Evolutionary conservation across 495 filamentous ascomycete species (phyloP).

Genomic region (Penicillium antarcticum): DNA sequence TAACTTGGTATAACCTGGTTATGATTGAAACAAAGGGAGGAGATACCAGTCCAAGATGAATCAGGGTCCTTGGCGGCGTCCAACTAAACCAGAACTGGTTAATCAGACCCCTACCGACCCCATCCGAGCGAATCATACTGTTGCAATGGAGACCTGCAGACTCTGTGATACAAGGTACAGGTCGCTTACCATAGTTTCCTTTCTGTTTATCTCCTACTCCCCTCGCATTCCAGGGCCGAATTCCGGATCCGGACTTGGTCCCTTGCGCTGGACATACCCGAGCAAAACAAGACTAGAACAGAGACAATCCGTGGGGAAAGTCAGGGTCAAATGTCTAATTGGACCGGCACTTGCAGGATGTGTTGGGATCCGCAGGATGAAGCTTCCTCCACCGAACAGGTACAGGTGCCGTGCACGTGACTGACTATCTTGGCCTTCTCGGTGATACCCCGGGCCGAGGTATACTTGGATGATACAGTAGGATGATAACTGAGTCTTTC

Average conservation of each 20-base stretch:
- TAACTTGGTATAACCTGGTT: too few species aligned
- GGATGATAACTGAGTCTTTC: neutral
- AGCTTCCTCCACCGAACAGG: conserved; percentile 3
- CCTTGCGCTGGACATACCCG: conserved; percentile 21
- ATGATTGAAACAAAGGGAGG: neutral
- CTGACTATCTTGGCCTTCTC: neutral
- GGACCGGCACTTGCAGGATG: neutral
- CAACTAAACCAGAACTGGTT: neutral
- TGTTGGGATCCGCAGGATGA: neutral
- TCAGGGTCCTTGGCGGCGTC: conserved; percentile 8
- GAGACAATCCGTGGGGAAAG: neutral
- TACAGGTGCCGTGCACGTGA: conserved; percentile 5
- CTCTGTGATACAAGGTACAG: neutral
- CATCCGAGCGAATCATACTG: neutral
- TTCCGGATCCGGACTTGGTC: conserved; percentile 13
- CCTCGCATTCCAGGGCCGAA: conserved; percentile 19
- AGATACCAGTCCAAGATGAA: neutral
- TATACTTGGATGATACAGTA: neutral
- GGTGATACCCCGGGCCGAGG: conserved; percentile 4
- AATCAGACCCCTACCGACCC: neutral
- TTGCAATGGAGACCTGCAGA: neutral
- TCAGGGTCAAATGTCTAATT: neutral
- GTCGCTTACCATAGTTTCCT: neutral
- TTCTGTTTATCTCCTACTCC: neutral
- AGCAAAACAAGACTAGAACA: conserved; percentile 13